These are phyloP conservation scores for Rhododendron kiyosumense DNA, from an alignment of 148 eudicot species.

Conservation along the genomic window DNA sequence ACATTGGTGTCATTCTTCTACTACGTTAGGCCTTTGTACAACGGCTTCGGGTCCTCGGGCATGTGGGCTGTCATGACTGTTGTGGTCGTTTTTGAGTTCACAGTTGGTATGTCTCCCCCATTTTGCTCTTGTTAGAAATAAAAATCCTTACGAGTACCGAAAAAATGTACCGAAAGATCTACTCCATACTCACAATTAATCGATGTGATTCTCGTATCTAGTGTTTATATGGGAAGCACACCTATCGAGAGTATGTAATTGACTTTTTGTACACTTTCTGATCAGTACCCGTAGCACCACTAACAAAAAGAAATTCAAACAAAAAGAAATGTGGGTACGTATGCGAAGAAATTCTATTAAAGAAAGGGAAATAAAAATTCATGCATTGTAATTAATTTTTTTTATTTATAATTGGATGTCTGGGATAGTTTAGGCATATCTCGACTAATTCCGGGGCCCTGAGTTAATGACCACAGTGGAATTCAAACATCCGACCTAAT, in stretches of 20 bases:
- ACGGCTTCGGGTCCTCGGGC: constrained; percentile 52
- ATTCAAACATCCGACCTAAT: background rate
- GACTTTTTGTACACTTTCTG: too few relatives aligned
- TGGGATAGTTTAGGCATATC: too few relatives aligned
- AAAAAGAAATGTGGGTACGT: too few relatives aligned
- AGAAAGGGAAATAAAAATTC: background rate
- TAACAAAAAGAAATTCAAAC: too few relatives aligned
- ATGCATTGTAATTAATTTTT: background rate
- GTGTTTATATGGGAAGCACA: too few relatives aligned
- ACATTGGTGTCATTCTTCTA: constrained; percentile 67
- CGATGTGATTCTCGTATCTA: too few relatives aligned
- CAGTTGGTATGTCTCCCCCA: constrained; percentile 51
- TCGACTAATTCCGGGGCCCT: background rate
- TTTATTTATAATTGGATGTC: background rate
- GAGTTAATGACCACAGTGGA: background rate
- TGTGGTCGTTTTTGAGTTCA: constrained; percentile 69
- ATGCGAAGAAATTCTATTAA: too few relatives aligned
- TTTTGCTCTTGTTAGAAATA: background rate
- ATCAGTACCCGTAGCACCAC: too few relatives aligned
- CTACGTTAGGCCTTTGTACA: constrained; percentile 53
- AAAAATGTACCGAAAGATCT: too few relatives aligned
- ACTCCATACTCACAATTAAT: too few relatives aligned
- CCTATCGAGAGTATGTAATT: too few relatives aligned
- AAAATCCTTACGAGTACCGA: background rate
- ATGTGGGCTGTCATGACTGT: constrained; percentile 91